These are phyloP conservation scores for Teratosphaeria gauchensis DNA, from an alignment of 2,329 filamentous ascomycete species.

Conservation along the genomic window DNA sequence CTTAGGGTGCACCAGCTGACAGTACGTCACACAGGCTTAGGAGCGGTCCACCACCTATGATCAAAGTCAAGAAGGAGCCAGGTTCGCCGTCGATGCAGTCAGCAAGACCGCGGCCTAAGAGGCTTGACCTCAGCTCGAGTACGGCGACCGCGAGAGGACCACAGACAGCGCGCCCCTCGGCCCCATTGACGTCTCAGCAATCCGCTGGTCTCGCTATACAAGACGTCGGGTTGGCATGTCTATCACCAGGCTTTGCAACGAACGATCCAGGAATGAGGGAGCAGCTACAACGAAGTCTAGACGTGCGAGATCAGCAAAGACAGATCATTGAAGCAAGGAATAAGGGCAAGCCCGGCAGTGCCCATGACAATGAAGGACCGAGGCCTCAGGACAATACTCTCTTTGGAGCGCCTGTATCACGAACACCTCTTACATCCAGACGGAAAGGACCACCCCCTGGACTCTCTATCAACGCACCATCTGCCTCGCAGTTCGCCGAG, in stretches of 20 bases:
- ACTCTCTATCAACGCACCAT: constrained; percentile 88
- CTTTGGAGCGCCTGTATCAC: constrained; percentile 37
- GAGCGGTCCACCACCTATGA: constrained; percentile 56
- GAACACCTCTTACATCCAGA: constrained; percentile 64
- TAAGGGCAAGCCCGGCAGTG: constrained; percentile 60
- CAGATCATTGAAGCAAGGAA: constrained; percentile 92
- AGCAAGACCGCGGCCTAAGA: constrained; percentile 64
- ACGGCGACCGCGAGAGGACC: constrained; percentile 32
- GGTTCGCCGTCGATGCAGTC: constrained; percentile 70
- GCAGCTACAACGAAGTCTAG: constrained; percentile 87
- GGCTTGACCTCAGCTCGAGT: constrained; percentile 61
- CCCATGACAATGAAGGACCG: constrained; percentile 21
- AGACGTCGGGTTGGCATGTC: constrained; percentile 84
- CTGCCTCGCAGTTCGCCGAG: constrained; percentile 81
- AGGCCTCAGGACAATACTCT: constrained; percentile 30
- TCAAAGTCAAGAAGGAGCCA: constrained; percentile 94
- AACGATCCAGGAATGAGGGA: constrained; percentile 95
- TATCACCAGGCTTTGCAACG: constrained; percentile 92
- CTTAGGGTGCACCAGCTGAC: background rate
- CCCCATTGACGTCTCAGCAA: constrained; percentile 66
- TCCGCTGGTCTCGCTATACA: constrained; percentile 66
- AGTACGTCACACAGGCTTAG: constrained; percentile 37
- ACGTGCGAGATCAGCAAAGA: constrained; percentile 85
- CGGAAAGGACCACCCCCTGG: constrained; percentile 74
- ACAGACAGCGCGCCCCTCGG: constrained; percentile 49